A percentile compares a stretch with the other conserved stretches of the same genome.
These are phyloP conservation scores for Wallacemonas sp. DNA, from an alignment of 208 protist genomes.

Conservation along the genomic window DNA sequence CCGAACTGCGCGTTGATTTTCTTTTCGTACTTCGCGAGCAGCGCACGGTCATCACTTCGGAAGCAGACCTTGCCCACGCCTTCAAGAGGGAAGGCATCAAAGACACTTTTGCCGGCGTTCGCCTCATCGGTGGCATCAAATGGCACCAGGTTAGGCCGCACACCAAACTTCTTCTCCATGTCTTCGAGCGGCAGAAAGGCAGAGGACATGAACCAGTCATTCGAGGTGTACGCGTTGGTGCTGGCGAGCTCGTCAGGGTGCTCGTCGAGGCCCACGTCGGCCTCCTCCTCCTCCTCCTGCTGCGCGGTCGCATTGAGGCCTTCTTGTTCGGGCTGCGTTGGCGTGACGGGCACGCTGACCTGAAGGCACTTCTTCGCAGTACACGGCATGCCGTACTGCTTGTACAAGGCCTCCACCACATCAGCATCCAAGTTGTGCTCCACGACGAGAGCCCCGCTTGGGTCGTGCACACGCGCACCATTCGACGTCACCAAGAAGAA, in stretches of 20 bases:
- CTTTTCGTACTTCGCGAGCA: constrained; percentile 43
- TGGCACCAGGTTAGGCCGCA: constrained; percentile 39
- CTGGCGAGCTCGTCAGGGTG: constrained; percentile 34
- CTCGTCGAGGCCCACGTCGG: constrained; percentile 20
- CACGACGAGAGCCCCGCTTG: constrained; percentile 37
- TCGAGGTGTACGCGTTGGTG: constrained; percentile 48
- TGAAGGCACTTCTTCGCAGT: constrained; percentile 22
- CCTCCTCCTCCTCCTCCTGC: background rate
- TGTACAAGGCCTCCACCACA: constrained; percentile 52
- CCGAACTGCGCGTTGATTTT: constrained; percentile 39
- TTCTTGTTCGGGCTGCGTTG: constrained; percentile 6
- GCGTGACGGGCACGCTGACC: background rate
- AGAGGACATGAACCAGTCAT: constrained; percentile 48
- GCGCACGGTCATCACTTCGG: constrained; percentile 32
- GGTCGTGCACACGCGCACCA: constrained; percentile 60
- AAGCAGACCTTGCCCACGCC: constrained; percentile 75
- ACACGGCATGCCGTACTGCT: constrained; percentile 34
- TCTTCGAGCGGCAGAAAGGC: constrained; percentile 28
- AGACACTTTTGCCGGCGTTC: constrained; percentile 34
- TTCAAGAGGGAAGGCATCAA: constrained; percentile 47
- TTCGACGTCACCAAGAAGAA: constrained; percentile 74
- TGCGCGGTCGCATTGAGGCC: background rate
- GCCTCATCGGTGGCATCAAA: constrained; percentile 24
- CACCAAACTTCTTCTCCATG: constrained; percentile 62
- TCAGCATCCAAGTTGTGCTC: constrained; percentile 46